Evolutionary conservation across 441 rosid species (phyloP), one percentile per base, ranked within the genome.

Genomic region (Populus hybrid): DNA sequence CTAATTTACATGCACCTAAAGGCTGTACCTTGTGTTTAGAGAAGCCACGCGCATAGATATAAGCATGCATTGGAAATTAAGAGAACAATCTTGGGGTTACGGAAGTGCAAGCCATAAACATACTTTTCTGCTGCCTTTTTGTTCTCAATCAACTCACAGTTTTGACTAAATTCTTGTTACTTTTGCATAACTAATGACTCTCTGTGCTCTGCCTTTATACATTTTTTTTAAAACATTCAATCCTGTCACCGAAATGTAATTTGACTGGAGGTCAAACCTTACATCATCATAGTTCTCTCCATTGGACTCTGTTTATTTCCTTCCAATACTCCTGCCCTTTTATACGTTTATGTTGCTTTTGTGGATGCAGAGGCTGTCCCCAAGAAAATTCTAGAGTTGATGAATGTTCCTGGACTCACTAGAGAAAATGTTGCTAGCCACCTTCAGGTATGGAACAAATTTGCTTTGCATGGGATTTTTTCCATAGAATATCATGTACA

Each of bases 391-490:
- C 87, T 89, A 7, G 92, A 85, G 82, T 83, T 74, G 77, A 90
- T 92, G 97, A 88, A 86, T 66, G 81, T 87, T 35, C 80, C 88
- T 1, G 86, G 87, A 79, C 79, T 92, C 67, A 88, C 94, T 18
- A 88, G 93, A 84, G 93, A 90, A 78, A 89, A 90, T 79, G 84
- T 92, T 2, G 97, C 94, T 21, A 92, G 97, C 78, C 97, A 92
- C 77, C 81, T 92, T 79, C 96, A 90, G 96, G 96, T 67, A 88
- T 14, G 73, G 42, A 59, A 71, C 73, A 36, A 14, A 54, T 75
- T 42, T 73, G 6, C 32, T 61, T 54, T 32, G 11, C 50, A 65
- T 32, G 9, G 28, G 18, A 34, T 38, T 21, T 20, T 67, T 38
- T 72, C n/a, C 63, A 10, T 36, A 11, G 4, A 36, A 20, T 16